Evolutionary conservation across 805 yeast genomes (phyloP).

Genomic region (Aciculoconidium aculeatum): DNA sequence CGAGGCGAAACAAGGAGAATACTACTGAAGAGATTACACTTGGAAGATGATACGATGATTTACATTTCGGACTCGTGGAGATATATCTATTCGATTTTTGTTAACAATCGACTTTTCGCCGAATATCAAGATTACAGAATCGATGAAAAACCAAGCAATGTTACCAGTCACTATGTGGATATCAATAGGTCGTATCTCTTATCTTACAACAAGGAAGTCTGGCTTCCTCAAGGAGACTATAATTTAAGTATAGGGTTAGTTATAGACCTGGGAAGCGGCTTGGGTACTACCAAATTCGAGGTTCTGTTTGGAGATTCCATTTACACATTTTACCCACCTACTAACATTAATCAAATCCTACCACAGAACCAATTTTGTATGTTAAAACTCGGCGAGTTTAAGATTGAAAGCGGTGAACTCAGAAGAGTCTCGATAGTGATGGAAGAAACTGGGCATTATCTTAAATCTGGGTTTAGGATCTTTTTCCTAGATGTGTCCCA

Average conservation of each 20-base stretch:
- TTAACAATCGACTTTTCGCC: conserved; percentile 49
- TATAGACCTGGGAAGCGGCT: conserved; percentile 47
- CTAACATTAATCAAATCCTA: conserved; percentile 51
- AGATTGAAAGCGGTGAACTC: conserved; percentile 22
- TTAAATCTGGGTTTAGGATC: conserved; percentile 47
- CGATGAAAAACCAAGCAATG: conserved; percentile 43
- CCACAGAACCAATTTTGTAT: conserved; percentile 47
- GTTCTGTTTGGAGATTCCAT: conserved; percentile 26
- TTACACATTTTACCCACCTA: conserved; percentile 48
- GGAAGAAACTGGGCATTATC: conserved; percentile 52
- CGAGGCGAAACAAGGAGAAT: conserved; percentile 21
- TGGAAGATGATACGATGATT: conserved; percentile 16
- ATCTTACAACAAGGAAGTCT: conserved; percentile 39
- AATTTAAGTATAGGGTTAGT: conserved; percentile 48
- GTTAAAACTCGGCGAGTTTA: conserved; percentile 46
- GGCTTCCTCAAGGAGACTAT: conserved; percentile 45
- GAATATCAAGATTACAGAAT: conserved; percentile 37
- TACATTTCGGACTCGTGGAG: conserved; percentile 52
- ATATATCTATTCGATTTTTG: conserved; percentile 44
- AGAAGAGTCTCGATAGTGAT: conserved; percentile 37
- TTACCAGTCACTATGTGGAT: conserved; percentile 40
- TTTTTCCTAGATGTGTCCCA: conserved; percentile 39
- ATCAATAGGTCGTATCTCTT: conserved; percentile 46
- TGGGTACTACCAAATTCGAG: conserved; percentile 55
- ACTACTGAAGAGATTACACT: conserved; percentile 20